A percentile compares a stretch with the other conserved stretches of the same genome.
Evolutionary conservation across 139 green algal genomes (phyloP).

Genomic region (Closterium sp.): DNA sequence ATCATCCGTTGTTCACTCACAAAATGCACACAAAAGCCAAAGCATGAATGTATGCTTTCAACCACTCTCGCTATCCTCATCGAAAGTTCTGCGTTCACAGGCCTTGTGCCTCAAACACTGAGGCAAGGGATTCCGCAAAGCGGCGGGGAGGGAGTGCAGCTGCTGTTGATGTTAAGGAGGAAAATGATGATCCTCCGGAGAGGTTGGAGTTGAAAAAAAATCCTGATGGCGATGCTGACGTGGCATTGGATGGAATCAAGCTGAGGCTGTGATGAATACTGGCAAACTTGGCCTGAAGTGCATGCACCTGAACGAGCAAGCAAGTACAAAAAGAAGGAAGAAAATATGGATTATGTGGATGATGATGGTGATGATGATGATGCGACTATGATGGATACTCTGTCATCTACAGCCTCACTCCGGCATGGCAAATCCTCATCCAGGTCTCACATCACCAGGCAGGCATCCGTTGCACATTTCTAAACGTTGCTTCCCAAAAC

Average conservation of each 20-base stretch:
- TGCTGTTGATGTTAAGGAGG: background rate
- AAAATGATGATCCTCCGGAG: background rate
- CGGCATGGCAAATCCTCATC: too few relatives aligned
- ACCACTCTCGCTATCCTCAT: too few relatives aligned
- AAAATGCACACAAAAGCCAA: too few relatives aligned
- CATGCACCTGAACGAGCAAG: conserved; percentile 20
- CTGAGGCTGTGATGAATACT: conserved; percentile 35
- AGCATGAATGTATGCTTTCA: too few relatives aligned
- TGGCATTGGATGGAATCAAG: background rate
- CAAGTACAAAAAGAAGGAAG: too few relatives aligned
- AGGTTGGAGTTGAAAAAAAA: background rate
- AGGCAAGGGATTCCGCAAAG: background rate
- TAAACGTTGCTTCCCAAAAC: too few relatives aligned
- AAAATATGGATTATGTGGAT: background rate
- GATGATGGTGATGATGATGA: background rate
- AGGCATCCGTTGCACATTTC: too few relatives aligned
- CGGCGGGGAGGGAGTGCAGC: too few relatives aligned
- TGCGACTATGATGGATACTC: background rate
- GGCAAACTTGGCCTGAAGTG: conserved; percentile 35
- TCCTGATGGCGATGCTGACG: background rate
- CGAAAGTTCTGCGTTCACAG: background rate
- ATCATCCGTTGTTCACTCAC: too few relatives aligned
- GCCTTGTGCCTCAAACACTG: background rate
- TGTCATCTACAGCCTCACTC: background rate
- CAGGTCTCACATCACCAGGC: too few relatives aligned